These are phyloP conservation scores for Auriscalpium vulgare DNA, from an alignment of 768 basidiomycete species.

Conservation along the genomic window DNA sequence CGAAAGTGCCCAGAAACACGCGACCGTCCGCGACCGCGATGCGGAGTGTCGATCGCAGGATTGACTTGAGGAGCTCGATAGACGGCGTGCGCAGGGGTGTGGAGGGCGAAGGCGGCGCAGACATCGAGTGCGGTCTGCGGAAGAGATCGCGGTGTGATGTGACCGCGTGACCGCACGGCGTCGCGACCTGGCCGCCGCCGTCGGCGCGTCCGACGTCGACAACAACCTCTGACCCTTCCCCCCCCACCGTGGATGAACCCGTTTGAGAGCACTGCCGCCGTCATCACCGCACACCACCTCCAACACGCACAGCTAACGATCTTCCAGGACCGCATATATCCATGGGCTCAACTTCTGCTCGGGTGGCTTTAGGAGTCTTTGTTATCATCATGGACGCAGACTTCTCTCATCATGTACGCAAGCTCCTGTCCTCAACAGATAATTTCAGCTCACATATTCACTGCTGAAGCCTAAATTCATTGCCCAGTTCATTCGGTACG, in stretches of 20 bases:
- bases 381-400: constrained; percentile 98
- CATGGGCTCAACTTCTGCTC: constrained; percentile 85
- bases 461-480: constrained; percentile 80
- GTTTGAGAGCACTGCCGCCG: constrained; percentile 46
- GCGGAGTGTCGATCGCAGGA: constrained; percentile 55
- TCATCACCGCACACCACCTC: constrained; percentile 32
- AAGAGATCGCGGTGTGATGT: too few relatives aligned
- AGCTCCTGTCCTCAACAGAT: too few relatives aligned
- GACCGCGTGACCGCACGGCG: too few relatives aligned
- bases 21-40: constrained; percentile 66
- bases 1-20: constrained; percentile 77
- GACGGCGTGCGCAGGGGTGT: neutral
- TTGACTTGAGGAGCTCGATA: constrained; percentile 19
- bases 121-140: too few relatives aligned
- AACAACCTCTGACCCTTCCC: too few relatives aligned
- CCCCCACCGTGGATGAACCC: constrained; percentile 43
- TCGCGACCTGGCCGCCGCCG: too few relatives aligned
- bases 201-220: too few relatives aligned
- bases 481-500: constrained; percentile 80
- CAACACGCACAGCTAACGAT: constrained; percentile 34
- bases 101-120: too few relatives aligned
- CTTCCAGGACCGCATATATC: constrained; percentile 82
- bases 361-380: constrained; percentile 87
- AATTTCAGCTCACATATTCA: too few relatives aligned
- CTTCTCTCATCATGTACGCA: constrained; percentile 84